Evolutionary conservation across 2,329 filamentous ascomycete genomes (phyloP).

Genomic region (Ophiostoma piceae): DNA sequence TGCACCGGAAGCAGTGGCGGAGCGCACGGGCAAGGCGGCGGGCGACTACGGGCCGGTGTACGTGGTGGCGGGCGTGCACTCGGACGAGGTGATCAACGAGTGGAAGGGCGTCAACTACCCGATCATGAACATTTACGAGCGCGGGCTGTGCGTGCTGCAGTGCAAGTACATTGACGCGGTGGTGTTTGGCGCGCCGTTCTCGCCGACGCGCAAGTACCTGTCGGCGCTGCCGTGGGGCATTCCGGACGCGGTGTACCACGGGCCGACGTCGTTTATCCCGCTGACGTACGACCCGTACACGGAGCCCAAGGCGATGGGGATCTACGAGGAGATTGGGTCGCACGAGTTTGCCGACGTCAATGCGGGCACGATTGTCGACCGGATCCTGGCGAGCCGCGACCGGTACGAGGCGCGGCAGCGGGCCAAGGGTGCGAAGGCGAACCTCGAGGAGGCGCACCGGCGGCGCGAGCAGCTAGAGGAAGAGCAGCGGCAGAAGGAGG

Average conservation of each 20-base stretch:
- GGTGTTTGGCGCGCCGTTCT: conserved; percentile 85
- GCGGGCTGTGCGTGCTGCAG: conserved; percentile 89
- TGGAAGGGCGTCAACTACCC: conserved; percentile 98
- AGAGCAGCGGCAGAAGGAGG: conserved; percentile 42
- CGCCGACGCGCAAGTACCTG: conserved; percentile 74
- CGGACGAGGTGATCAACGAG: conserved; percentile 89
- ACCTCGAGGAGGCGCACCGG: conserved; percentile 63
- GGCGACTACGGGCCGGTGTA: conserved; percentile 80
- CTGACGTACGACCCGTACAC: conserved; percentile 74
- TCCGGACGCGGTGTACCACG: conserved; percentile 84
- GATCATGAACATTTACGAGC: conserved; percentile 99
- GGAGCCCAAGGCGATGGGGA: conserved; percentile 72
- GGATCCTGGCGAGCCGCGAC: conserved; percentile 80
- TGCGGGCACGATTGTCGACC: conserved; percentile 81
- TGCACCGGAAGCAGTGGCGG: conserved; percentile 55
- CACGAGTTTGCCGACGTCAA: conserved; percentile 86
- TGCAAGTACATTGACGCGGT: conserved; percentile 89
- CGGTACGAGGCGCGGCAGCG: conserved; percentile 89
- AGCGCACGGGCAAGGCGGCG: conserved; percentile 52
- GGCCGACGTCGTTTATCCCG: conserved; percentile 88
- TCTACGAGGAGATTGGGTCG: conserved; percentile 71
- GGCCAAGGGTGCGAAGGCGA: conserved; percentile 81
- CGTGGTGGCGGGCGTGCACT: conserved; percentile 88
- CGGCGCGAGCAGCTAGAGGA: conserved; percentile 59
- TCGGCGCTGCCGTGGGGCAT: conserved; percentile 65